Evolutionary conservation across 2,329 filamentous ascomycete species (phyloP).

Genomic region (Lachnellula suecica): DNA sequence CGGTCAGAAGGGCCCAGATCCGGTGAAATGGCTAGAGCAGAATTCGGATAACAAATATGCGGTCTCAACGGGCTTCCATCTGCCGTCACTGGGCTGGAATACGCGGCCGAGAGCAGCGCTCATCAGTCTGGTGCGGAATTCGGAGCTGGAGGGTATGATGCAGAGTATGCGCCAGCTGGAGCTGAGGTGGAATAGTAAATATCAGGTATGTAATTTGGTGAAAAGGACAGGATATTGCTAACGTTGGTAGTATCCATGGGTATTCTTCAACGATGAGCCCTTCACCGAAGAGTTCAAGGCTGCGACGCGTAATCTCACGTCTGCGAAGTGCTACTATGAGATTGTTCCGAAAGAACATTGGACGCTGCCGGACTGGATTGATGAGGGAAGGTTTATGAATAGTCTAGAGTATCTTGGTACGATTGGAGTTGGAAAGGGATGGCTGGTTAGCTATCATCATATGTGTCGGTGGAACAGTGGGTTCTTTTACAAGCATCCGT

Average conservation of each 20-base stretch:
- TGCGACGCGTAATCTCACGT: constrained; percentile 65
- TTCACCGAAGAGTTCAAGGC: constrained; percentile 77
- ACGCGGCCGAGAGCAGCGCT: constrained; percentile 42
- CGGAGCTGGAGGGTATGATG: constrained; percentile 66
- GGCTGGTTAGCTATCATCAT: constrained; percentile 93
- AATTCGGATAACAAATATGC: constrained; percentile 35
- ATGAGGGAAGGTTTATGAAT: constrained; percentile 84
- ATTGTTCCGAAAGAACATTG: constrained; percentile 84
- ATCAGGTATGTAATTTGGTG: constrained; percentile 22
- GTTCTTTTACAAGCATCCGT: constrained; percentile 76
- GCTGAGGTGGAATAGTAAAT: constrained; percentile 73
- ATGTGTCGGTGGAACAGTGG: constrained; percentile 96
- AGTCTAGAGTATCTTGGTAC: constrained; percentile 89
- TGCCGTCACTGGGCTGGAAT: neutral
- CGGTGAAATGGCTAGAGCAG: constrained; percentile 32
- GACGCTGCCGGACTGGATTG: constrained; percentile 93
- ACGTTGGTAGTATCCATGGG: constrained; percentile 76
- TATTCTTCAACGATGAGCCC: constrained; percentile 80
- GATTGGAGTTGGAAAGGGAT: constrained; percentile 95
- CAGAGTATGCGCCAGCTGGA: constrained; percentile 73
- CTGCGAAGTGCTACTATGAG: constrained; percentile 70
- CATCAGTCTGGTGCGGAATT: constrained; percentile 70
- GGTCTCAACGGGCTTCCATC: constrained; percentile 12
- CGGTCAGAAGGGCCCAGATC: constrained; percentile 24
- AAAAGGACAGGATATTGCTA: too few relatives aligned